A percentile compares a stretch with the other conserved stretches of the same genome.
Conservation (phyloP, 257 asterid genomes). For the Coffea canephora region DNA sequence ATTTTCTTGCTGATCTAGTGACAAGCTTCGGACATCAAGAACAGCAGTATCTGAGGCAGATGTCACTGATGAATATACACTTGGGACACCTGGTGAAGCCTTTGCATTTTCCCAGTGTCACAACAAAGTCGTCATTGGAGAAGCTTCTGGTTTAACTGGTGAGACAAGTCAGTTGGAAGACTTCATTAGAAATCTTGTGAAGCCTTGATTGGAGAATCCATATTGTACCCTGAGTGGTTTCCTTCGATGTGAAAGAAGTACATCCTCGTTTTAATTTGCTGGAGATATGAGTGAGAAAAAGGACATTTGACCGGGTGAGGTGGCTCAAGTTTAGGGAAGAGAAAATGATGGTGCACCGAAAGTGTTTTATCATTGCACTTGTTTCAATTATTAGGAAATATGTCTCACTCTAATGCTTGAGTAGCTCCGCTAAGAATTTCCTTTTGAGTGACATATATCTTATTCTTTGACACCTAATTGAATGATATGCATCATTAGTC, state of each 20-base stretch:
- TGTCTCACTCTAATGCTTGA: neutral
- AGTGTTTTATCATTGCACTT: neutral
- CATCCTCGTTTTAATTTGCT: neutral
- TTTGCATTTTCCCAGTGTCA: constrained; percentile 75
- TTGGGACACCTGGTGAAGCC: constrained; percentile 73
- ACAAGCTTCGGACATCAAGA: constrained; percentile 88
- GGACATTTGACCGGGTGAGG: neutral
- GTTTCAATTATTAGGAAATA: neutral
- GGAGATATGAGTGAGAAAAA: neutral
- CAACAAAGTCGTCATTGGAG: constrained; percentile 62
- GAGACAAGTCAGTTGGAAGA: constrained; percentile 63
- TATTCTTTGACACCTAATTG: neutral
- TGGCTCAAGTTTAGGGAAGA: neutral
- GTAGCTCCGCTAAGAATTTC: neutral
- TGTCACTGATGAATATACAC: constrained; percentile 50
- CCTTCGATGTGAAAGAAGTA: neutral
- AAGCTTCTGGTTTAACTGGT: constrained; percentile 73
- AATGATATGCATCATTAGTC: neutral
- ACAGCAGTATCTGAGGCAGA: constrained; percentile 88
- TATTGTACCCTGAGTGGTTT: neutral
- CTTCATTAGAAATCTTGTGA: constrained; percentile 66
- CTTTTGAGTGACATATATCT: neutral
- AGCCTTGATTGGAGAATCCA: constrained; percentile 26
- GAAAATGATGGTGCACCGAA: neutral
- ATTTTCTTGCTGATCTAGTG: constrained; percentile 38